Conservation (phyloP, 2,329 filamentous ascomycete species). For the Akanthomyces muscarius region DNA sequence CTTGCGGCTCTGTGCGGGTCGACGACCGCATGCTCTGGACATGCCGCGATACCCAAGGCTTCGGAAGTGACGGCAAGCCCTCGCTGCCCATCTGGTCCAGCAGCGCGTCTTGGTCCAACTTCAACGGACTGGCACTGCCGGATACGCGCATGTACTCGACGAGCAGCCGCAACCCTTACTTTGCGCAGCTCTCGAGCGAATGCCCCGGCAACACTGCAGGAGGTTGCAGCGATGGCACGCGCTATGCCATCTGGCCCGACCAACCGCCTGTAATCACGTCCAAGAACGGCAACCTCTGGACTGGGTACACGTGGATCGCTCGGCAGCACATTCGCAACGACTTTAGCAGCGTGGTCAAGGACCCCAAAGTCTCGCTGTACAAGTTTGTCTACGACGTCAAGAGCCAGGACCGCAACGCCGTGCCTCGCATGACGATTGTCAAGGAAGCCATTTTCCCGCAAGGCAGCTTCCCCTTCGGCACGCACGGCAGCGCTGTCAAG, state of each 20-base stretch:
- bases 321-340: constrained; percentile 13
- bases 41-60: constrained; percentile 13
- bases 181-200: constrained; percentile 3
- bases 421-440: constrained; percentile 13
- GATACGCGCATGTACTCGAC: constrained; percentile 14
- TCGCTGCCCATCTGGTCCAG: constrained; percentile 12
- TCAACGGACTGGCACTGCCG: constrained; percentile 11
- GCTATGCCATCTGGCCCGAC: constrained; percentile 16
- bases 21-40: constrained; percentile 16
- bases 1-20: constrained; percentile 13
- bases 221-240: constrained; percentile 11
- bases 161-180: constrained; percentile 13
- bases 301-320: constrained; percentile 15
- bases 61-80: constrained; percentile 1
- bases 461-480: constrained; percentile 13
- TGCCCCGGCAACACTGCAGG: constrained; percentile 9
- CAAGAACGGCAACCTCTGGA: constrained; percentile 8
- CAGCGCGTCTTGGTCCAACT: constrained; percentile 13
- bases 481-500: constrained; percentile 20
- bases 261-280: constrained; percentile 11
- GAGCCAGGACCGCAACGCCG: constrained; percentile 12
- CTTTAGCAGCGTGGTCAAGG: constrained; percentile 15
- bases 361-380: constrained; percentile 15
- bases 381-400: constrained; percentile 15
- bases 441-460: constrained; percentile 16